Evolutionary conservation across 768 basidiomycete species (phyloP).

Genomic region (Melanogaster broomeanus): DNA sequence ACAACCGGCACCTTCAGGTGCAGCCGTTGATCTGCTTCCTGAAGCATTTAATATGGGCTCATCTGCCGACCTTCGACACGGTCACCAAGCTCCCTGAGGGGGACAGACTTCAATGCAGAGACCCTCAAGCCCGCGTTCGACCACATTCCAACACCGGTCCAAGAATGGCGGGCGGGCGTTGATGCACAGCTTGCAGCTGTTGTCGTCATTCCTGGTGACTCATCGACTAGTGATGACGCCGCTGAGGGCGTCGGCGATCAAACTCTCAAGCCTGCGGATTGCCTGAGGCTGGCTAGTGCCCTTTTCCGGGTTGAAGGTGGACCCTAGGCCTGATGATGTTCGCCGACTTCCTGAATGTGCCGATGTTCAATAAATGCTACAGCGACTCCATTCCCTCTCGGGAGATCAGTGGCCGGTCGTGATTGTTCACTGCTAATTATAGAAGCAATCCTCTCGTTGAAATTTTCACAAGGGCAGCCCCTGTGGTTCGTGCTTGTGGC

Average conservation of each 20-base stretch:
- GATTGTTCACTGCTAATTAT: not conserved
- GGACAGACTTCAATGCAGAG: not conserved
- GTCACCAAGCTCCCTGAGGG: not conserved
- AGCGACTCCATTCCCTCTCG: not conserved
- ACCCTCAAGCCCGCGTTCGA: not conserved
- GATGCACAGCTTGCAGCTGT: not conserved
- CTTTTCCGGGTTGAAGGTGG: not conserved
- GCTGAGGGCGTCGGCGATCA: no score
- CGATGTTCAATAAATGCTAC: not conserved
- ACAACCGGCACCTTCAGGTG: no score
- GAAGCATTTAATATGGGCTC: no score
- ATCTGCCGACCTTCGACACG: not conserved
- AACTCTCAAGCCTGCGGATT: not conserved
- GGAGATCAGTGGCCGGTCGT: not conserved
- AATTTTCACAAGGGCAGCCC: not conserved
- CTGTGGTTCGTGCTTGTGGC: slow-evolving; percentile 3
- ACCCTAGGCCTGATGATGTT: not conserved
- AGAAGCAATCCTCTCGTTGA: not conserved
- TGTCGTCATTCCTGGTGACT: not conserved
- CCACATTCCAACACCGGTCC: not conserved
- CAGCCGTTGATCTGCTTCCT: no score
- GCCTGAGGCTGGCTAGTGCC: not conserved
- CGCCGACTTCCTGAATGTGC: not conserved
- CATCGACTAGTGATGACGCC: not conserved
- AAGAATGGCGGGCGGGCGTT: not conserved